These are phyloP conservation scores for Starmerella davenportii DNA, from an alignment of 805 yeast genomes.

Conservation along the genomic window DNA sequence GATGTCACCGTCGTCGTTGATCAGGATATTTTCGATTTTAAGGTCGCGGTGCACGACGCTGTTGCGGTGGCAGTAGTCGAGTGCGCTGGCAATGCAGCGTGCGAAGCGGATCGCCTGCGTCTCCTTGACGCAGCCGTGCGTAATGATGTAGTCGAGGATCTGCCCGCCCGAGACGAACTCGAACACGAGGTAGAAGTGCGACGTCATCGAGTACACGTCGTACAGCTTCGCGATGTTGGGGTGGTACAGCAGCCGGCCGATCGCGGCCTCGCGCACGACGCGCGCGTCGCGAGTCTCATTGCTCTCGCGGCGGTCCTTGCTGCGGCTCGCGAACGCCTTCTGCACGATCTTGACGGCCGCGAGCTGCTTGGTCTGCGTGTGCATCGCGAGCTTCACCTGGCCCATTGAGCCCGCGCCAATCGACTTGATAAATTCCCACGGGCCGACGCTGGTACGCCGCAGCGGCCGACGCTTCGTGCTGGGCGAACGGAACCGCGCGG, in stretches of 20 bases:
- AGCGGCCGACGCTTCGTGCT: conserved; percentile 4
- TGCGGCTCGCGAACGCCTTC: conserved; percentile 51
- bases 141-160: conserved; percentile 87
- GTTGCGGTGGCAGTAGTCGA: conserved; percentile 83
- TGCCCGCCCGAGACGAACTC: conserved; percentile 97
- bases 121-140: conserved; percentile 88
- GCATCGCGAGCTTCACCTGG: conserved; percentile 84
- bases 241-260: conserved; percentile 77
- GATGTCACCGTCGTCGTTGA: conserved; percentile 80
- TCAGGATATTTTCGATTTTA: conserved; percentile 91
- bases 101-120: conserved; percentile 88
- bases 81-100: conserved; percentile 81
- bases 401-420: conserved; percentile 99
- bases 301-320: conserved; percentile 25
- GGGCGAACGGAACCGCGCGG: background rate
- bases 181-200: conserved; percentile 89
- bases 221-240: conserved; percentile 81
- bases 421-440: conserved; percentile 88
- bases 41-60: conserved; percentile 93
- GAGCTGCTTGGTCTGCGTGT: conserved; percentile 52
- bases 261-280: conserved; percentile 86
- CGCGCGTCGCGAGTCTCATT: conserved; percentile 55
- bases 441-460: conserved; percentile 75
- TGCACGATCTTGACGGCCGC: conserved; percentile 86
- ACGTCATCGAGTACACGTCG: conserved; percentile 91